Evolutionary conservation across 2,329 filamentous ascomycete species (phyloP).

Genomic region (Fusarium torreyae): DNA sequence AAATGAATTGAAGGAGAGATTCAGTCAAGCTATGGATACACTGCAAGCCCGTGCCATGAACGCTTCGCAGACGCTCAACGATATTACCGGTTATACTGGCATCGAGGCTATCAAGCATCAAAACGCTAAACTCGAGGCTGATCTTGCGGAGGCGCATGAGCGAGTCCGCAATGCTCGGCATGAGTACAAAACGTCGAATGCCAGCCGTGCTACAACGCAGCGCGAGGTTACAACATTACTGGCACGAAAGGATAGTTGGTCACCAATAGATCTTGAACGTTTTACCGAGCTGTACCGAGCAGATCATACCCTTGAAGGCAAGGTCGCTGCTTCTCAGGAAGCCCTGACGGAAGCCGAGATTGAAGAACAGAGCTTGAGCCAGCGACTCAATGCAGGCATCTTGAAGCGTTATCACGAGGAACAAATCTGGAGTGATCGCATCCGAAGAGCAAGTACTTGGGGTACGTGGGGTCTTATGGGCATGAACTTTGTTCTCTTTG

Average conservation of each 20-base stretch:
- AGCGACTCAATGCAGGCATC: constrained; percentile 84
- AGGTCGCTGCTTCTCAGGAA: constrained; percentile 80
- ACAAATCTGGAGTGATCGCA: constrained; percentile 99
- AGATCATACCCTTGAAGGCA: constrained; percentile 93
- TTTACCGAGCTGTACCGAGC: constrained; percentile 94
- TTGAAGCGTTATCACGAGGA: constrained; percentile 96
- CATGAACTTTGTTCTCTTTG: constrained; percentile 90
- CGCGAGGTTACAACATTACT: constrained; percentile 95
- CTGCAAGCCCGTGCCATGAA: constrained; percentile 87
- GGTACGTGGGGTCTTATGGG: constrained; percentile 99
- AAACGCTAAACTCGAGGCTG: constrained; percentile 77
- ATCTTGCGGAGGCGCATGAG: constrained; percentile 71
- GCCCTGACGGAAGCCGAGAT: constrained; percentile 82
- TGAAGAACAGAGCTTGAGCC: constrained; percentile 82
- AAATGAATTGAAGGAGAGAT: constrained; percentile 53
- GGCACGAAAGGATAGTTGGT: constrained; percentile 95
- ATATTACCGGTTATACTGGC: constrained; percentile 92
- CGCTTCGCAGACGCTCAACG: constrained; percentile 91
- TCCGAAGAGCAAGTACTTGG: constrained; percentile 96
- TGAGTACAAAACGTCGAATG: constrained; percentile 86
- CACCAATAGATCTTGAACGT: constrained; percentile 87
- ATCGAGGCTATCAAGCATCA: constrained; percentile 88
- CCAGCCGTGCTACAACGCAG: constrained; percentile 87
- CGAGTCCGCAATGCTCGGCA: constrained; percentile 80
- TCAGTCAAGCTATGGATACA: constrained; percentile 82